Percentiles rank a stretch among this genome's conserved stretches.
Evolutionary conservation across 768 basidiomycete genomes (phyloP).

Genomic region (Infundibulicybe gibba): DNA sequence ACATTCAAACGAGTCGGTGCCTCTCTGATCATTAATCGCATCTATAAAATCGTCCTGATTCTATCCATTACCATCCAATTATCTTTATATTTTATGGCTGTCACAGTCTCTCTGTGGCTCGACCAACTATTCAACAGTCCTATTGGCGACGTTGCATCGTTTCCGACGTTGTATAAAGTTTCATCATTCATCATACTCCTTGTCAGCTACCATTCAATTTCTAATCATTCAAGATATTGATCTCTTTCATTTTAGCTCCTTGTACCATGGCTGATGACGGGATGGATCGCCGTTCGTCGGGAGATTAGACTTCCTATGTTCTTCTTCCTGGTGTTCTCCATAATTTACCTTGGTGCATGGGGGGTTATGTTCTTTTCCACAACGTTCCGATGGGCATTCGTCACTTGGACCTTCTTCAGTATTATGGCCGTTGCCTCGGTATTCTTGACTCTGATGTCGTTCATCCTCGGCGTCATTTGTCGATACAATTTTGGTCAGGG

Average conservation of each 20-base stretch:
- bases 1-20: conserved; percentile 87
- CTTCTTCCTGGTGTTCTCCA: conserved; percentile 57
- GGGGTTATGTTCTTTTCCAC: conserved; percentile 67
- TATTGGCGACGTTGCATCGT: conserved; percentile 49
- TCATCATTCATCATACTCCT: conserved; percentile 52
- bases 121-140: conserved; percentile 70
- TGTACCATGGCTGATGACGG: conserved; percentile 70
- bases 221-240: background rate
- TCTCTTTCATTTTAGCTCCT: conserved; percentile 40
- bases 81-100: conserved; percentile 73
- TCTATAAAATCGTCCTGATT: conserved; percentile 69
- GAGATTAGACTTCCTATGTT: conserved; percentile 60
- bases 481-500: conserved; percentile 78
- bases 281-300: conserved; percentile 73
- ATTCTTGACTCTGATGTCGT: conserved; percentile 46
- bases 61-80: conserved; percentile 74
- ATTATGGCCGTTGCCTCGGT: conserved; percentile 58
- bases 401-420: conserved; percentile 72
- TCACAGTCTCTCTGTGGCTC: conserved; percentile 70
- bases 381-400: conserved; percentile 75
- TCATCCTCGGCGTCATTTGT: conserved; percentile 64
- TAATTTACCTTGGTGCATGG: conserved; percentile 66
- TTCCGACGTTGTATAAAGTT: conserved; percentile 48
- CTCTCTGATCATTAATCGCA: conserved; percentile 63
- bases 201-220: conserved; percentile 37